Evolutionary conservation across 306 rosid genomes (phyloP).

Genomic region (Quercus wislizeni): DNA sequence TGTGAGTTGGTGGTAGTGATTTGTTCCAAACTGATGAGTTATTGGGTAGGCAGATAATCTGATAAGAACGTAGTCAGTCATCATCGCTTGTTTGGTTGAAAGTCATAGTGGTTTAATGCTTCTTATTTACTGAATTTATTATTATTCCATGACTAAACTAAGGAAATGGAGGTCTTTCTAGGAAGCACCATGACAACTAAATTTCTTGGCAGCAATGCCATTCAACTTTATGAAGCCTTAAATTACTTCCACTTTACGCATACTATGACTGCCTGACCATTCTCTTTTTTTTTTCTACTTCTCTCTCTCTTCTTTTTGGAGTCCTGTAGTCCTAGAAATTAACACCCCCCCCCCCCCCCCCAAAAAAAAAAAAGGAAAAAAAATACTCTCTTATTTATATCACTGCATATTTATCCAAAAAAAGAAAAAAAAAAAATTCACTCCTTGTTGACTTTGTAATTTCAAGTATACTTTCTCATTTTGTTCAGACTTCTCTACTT

Average conservation of each 20-base stretch:
- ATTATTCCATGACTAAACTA: not conserved
- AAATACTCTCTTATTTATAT: too few species aligned
- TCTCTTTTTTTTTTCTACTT: not conserved
- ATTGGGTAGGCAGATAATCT: not conserved
- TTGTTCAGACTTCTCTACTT: not conserved
- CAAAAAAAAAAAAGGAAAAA: too few species aligned
- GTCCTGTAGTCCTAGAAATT: too few species aligned
- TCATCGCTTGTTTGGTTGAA: not conserved
- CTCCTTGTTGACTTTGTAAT: not conserved
- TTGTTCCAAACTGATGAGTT: not conserved
- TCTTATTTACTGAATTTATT: not conserved
- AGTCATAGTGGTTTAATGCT: not conserved
- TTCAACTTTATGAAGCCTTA: not conserved
- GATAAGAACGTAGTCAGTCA: not conserved
- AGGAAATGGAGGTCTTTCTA: not conserved
- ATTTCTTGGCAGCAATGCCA: not conserved
- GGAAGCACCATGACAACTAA: not conserved
- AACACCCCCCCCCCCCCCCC: too few species aligned
- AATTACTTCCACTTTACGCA: not conserved
- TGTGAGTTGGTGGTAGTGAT: not conserved
- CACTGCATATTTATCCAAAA: too few species aligned
- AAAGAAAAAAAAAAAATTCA: not conserved
- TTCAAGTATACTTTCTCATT: not conserved
- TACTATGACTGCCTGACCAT: not conserved
- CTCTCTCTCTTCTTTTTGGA: not conserved